Conservation (phyloP, 2,329 filamentous ascomycete species). For the Zelopaecilomyces penicillatus region DNA sequence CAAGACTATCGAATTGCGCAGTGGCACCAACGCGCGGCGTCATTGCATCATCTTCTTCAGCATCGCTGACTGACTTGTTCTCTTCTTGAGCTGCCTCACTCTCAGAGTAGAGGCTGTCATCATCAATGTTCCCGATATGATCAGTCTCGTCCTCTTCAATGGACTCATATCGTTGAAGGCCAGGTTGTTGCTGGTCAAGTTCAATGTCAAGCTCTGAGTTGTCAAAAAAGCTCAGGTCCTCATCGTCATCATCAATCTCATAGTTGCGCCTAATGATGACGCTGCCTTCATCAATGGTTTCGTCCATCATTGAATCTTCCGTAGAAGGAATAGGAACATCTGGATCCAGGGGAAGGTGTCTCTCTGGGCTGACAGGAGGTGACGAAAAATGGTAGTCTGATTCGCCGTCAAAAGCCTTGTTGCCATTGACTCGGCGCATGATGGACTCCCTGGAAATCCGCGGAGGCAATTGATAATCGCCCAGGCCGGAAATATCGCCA, state of each 20-base stretch:
- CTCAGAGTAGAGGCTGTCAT: constrained; percentile 29
- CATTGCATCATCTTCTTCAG: constrained; percentile 9
- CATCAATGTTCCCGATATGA: constrained; percentile 41
- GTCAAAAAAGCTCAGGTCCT: constrained; percentile 58
- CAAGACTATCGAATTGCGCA: no score
- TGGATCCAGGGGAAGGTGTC: constrained; percentile 61
- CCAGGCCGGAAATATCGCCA: constrained; percentile 50
- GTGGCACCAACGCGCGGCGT: constrained; percentile 14
- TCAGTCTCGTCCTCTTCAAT: constrained; percentile 40
- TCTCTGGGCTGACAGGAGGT: constrained; percentile 49
- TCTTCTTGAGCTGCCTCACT: constrained; percentile 10
- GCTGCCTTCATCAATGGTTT: constrained; percentile 43
- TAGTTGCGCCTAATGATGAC: constrained; percentile 60
- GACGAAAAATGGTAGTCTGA: constrained; percentile 59
- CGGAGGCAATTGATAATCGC: constrained; percentile 59
- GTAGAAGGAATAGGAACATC: constrained; percentile 85
- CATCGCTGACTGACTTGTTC: constrained; percentile 5
- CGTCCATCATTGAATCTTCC: constrained; percentile 58
- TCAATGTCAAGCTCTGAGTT: constrained; percentile 46
- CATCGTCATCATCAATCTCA: constrained; percentile 52
- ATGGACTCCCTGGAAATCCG: constrained; percentile 93
- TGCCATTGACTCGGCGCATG: constrained; percentile 73
- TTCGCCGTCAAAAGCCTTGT: constrained; percentile 44
- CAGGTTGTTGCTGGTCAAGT: constrained; percentile 43
- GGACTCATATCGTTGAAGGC: constrained; percentile 25